These are phyloP conservation scores for Pseudogymnoascus destructans DNA, from an alignment of 2,329 filamentous ascomycete genomes.

Conservation along the genomic window DNA sequence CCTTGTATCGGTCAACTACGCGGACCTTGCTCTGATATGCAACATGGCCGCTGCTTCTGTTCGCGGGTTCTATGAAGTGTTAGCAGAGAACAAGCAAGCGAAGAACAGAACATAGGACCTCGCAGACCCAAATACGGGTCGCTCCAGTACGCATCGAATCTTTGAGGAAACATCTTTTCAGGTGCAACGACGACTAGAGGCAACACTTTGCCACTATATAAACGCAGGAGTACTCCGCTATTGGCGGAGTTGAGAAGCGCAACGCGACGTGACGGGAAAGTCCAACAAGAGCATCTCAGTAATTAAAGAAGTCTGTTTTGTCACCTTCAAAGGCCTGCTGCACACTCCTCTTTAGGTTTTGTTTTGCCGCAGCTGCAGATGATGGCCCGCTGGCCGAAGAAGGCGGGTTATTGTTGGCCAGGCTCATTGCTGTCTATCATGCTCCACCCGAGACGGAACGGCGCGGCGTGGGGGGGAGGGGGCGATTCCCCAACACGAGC, in stretches of 20 bases:
- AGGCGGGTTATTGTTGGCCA: conserved; percentile 24
- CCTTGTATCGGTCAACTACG: conserved; percentile 85
- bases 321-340: conserved; percentile 49
- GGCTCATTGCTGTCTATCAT: conserved; percentile 11
- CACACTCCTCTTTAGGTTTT: conserved; percentile 43
- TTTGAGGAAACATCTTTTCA: conserved; percentile 21
- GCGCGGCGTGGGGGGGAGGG: neutral
- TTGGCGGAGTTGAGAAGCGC: neutral
- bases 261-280: neutral
- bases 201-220: conserved; percentile 9
- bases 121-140: conserved; percentile 9
- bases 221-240: conserved; percentile 2
- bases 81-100: conserved; percentile 23
- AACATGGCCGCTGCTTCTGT: conserved; percentile 34
- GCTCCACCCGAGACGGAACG: neutral
- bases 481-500: neutral
- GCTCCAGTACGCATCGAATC: conserved; percentile 19
- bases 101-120: conserved; percentile 23
- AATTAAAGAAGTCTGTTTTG: conserved; percentile 9
- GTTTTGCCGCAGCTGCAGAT: conserved; percentile 25
- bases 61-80: conserved; percentile 37
- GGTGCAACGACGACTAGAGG: conserved; percentile 11
- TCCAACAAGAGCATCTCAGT: conserved; percentile 15
- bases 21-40: conserved; percentile 66
- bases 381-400: conserved; percentile 24